Base-by-base conservation (phyloP, 2,329 filamentous ascomycete genomes). In the Alternaria ventricosa region DNA sequence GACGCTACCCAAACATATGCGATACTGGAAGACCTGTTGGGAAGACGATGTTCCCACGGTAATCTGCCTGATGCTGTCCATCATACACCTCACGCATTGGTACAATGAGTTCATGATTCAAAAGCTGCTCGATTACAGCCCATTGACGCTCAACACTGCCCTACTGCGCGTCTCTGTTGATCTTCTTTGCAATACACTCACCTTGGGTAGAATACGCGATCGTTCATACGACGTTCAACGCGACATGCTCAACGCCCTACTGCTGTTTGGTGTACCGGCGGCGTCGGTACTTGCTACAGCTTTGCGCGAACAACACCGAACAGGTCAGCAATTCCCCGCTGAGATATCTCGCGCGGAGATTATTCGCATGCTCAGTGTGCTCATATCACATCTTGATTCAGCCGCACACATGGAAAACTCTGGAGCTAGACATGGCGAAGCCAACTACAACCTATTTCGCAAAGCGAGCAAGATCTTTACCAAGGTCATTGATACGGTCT, bases 301-400 rank as follows among this genome's bases (percentile, higher is more conserved):
- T 0, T 63, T 79, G 1, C 69, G 74, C 27, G 71, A 76, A 56
- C 76, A 77, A 55, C 67, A 72, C 2, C 60, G 49, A 53, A 79
- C 63, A 12, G 67, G 28, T 44, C 66, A 71, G 18, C 68, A 74
- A 6, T 77, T 82, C 27, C 77, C 78, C 0, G 68, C 71, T 7
- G 70, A 67, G 1, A 75, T 80, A 3, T 79, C 78, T 0, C 70
- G 79, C 18, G 66, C 75, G 1, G 76, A 78, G 11, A 75, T 81
- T 4, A 78, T 82, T 41, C 79, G 81, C 6, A 78, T 77, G 67
- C 61, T 82, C 0, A 78, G 75, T 30, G 80, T 82, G 0, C 75
- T 83, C 15, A 80, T 81, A 15, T 74, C 73, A 3, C 78, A 82
- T 54, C 71, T 83, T 2, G 80, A 82, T 28, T 68, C 74, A 5